Conservation (phyloP, 1,139 yeast genomes). For the Wickerhamiella infanticola region DNA sequence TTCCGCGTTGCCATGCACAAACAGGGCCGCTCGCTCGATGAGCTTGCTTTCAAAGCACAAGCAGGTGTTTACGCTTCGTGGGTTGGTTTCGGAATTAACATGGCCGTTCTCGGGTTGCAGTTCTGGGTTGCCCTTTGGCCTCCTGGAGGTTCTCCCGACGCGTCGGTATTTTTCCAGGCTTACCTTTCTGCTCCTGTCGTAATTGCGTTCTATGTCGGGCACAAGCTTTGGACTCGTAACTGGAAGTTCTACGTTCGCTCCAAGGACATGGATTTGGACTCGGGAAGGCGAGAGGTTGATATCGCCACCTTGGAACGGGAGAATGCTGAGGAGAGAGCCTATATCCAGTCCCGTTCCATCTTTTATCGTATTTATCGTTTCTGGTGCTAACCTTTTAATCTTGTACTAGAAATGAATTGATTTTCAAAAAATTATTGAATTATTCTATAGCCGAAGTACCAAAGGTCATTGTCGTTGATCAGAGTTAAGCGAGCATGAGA, state of each 20-base stretch:
- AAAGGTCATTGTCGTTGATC: too few species aligned
- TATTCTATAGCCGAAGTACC: too few species aligned
- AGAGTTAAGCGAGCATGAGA: too few species aligned
- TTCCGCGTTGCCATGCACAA: constrained; percentile 57
- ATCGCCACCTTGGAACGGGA: constrained; percentile 37
- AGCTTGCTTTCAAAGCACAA: constrained; percentile 53
- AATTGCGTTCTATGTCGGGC: constrained; percentile 33
- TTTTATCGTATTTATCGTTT: constrained; percentile 28
- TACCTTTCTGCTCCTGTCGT: constrained; percentile 43
- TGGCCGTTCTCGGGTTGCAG: constrained; percentile 59
- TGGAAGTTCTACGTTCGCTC: constrained; percentile 23
- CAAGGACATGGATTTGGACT: constrained; percentile 39
- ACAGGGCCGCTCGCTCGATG: constrained; percentile 50
- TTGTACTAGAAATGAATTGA: too few species aligned
- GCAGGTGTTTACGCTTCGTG: constrained; percentile 58
- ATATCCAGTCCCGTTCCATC: constrained; percentile 23
- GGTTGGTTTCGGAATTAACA: constrained; percentile 45
- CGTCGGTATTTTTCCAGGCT: constrained; percentile 33
- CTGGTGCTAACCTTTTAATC: constrained; percentile 31
- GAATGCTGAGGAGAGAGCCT: constrained; percentile 33
- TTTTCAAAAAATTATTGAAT: too few species aligned
- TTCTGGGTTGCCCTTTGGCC: constrained; percentile 72
- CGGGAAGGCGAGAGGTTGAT: constrained; percentile 42
- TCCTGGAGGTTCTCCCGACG: constrained; percentile 31
- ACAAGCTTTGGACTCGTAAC: constrained; percentile 27